Evolutionary conservation across 2,329 filamentous ascomycete genomes (phyloP), one percentile per base, ranked within the genome.

Genomic region (Fusarium globosum): DNA sequence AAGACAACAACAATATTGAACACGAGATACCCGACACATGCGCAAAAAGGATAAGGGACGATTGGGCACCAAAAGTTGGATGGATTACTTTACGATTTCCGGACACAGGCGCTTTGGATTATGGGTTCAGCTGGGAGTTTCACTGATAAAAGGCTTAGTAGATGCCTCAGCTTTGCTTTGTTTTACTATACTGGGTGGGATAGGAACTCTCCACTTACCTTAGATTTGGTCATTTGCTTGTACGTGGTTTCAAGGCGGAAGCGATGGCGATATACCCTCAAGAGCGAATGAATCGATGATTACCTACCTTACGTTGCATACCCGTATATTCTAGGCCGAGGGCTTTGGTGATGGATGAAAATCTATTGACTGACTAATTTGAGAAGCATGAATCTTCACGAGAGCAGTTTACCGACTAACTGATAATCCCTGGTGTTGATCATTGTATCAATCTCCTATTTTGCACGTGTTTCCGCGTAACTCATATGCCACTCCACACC

Each of bases 401-500:
- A 45, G 33, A 42, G 30, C 49, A 18, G 33, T 41, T 23, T 18
- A 57, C 26, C 30, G 30, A 36, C 39, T 18, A 23, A 36, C 10
- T n/a, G 20, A 49, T 33, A 16, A 16, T 39, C 41, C 35, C 20
- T 28, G 23, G 51, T 55, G 51, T 28, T 55, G 51, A 28, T 41
- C 11, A n/a, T 38, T 21, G 18, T 41, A 28, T 28, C 20, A 55
- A 39, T 20, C 30, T 52, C 30, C 20, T 41, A 36, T 35, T 33
- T 33, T 33, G 12, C 33, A 14, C 33, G 76, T 78, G 76, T 71
- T 70, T 62, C 73, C 68, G 67, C 73, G 62, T 65, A 55, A 58
- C 38, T 36, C 20, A 39, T 14, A 39, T 68, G 8, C 41, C 51
- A 69, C 59, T 66, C 65, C 69, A 75, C 72, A 66, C 63, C 57